These are phyloP conservation scores for Trametes sanguinea DNA, from an alignment of 768 basidiomycete species.

Conservation along the genomic window DNA sequence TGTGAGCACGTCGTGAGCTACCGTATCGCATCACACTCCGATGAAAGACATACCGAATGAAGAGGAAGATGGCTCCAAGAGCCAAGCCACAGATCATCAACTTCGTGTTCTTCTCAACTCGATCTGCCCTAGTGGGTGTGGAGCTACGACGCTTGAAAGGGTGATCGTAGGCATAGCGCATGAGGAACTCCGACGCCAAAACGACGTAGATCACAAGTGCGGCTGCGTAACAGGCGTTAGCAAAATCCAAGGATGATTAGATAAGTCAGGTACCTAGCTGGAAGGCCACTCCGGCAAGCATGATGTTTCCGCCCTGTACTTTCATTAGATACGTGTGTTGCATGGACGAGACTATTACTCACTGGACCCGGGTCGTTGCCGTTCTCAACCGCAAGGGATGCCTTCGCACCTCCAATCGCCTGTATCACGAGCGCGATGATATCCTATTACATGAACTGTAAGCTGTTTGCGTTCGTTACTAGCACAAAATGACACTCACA, in stretches of 20 bases:
- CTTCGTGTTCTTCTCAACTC: slow-evolving; percentile 26
- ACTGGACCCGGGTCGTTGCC: slow-evolving; percentile 22
- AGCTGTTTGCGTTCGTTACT: neutral
- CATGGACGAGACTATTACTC: neutral
- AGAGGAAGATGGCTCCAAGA: slow-evolving; percentile 29
- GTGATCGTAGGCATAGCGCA: slow-evolving; percentile 39
- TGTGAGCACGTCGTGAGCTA: slow-evolving; percentile 28
- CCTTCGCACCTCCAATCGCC: slow-evolving; percentile 39
- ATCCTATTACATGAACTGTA: slow-evolving; percentile 30
- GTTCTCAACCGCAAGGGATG: slow-evolving; percentile 25
- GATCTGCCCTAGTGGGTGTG: neutral
- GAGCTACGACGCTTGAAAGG: slow-evolving; percentile 32
- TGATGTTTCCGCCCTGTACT: slow-evolving; percentile 30
- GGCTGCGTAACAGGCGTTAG: neutral
- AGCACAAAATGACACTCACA: slow-evolving; percentile 24
- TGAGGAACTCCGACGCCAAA: slow-evolving; percentile 47
- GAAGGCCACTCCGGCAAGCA: slow-evolving; percentile 34
- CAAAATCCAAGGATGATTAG: no score
- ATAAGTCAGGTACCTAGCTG: slow-evolving; percentile 26
- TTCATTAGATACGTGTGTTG: neutral
- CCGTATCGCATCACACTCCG: neutral
- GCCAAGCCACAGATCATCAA: slow-evolving; percentile 27
- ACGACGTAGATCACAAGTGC: slow-evolving; percentile 36
- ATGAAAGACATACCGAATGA: slow-evolving; percentile 30
- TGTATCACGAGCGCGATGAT: slow-evolving; percentile 41